phyloP scores from a whole-genome alignment of 495 filamentous ascomycete genomes.

The Filosporella fistucella region DNA sequence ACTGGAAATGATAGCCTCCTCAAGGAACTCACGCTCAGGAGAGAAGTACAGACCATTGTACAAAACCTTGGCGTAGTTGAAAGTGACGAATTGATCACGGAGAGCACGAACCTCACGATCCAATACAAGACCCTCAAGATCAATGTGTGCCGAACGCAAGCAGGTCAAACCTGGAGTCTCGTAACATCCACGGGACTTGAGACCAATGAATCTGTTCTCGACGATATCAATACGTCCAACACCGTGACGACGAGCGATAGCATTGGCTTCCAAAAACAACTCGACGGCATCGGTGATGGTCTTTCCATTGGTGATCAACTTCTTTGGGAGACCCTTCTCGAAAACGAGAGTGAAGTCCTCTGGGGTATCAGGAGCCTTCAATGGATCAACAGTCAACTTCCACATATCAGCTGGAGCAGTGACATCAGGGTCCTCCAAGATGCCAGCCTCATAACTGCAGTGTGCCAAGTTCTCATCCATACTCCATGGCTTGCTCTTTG shows the following conservation, averaged over 20 bases:
- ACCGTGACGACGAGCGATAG: constrained; percentile 71
- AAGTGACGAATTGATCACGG: constrained; percentile 78
- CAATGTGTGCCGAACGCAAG: constrained; percentile 71
- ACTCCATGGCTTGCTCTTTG: constrained; percentile 81
- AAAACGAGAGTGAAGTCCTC: constrained; percentile 75
- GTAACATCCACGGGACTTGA: constrained; percentile 91
- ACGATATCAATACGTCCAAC: constrained; percentile 91
- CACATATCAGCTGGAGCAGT: constrained; percentile 77
- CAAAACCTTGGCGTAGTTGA: constrained; percentile 67
- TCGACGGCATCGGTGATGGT: constrained; percentile 69
- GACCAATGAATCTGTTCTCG: constrained; percentile 80
- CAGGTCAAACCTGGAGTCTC: constrained; percentile 69
- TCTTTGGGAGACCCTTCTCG: constrained; percentile 78
- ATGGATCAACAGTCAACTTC: constrained; percentile 74
- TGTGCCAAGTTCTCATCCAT: constrained; percentile 92
- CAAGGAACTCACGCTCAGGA: constrained; percentile 64
- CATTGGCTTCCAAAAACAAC: constrained; percentile 75
- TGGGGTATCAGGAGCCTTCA: constrained; percentile 70
- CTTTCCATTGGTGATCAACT: constrained; percentile 63
- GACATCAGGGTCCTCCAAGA: constrained; percentile 62
- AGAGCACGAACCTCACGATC: constrained; percentile 80
- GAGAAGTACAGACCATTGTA: constrained; percentile 86
- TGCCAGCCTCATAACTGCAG: constrained; percentile 86
- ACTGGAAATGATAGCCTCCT: constrained; percentile 64
- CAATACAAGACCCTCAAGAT: constrained; percentile 80